Base-by-base conservation (phyloP, 768 basidiomycete genomes). In the Amylocystis lapponica region DNA sequence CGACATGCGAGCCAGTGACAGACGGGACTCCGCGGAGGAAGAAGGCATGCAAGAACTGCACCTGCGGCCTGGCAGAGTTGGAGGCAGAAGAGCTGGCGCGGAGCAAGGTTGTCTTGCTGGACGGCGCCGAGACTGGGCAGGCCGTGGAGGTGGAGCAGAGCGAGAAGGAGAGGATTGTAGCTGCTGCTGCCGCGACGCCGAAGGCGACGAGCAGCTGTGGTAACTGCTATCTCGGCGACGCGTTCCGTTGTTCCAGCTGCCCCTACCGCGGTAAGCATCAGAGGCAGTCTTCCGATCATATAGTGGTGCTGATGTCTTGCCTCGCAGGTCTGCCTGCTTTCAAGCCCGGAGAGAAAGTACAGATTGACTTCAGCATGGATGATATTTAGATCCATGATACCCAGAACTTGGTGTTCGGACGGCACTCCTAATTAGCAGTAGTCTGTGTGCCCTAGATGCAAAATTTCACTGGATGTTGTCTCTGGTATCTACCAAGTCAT, bases 121-220 rank as follows among this genome's bases (percentile, higher is more conserved):
- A 85, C 60, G 83, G 82, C 12, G 66, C 68, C 20, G 73, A 79
- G 51, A 66, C 69, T 45, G 83, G 82, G 2, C 69, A 73, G 43
- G 70, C 84, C 29, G 68, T 66, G 39, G 84, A 77, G 47, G 72
- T 84, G 3, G 59, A 65, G 31, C 70, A 76, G 54, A 61, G 57
- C 30, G 88, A 86, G 70, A 81, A 70, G 65, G 82, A 76, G 61
- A 75, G 78, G 52, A 61, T 88, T 57, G 55, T 78, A 2, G 63
- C 67, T 31, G 86, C 86, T 8, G 86, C 83, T 1, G 77, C 73
- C 56, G 75, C 76, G 17, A 78, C 89, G 12, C 81, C 83, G 11
- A 89, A 90, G 68, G 91, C 88, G 27, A 97, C 93, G 42, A 95
- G 93, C 60, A 92, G 90, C 59, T 98, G 96, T 69, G 95, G 94